Percentiles rank a stretch among this genome's conserved stretches.
These are phyloP conservation scores for Penicillium longicatenatum DNA, from an alignment of 495 filamentous ascomycete genomes.

Conservation along the genomic window DNA sequence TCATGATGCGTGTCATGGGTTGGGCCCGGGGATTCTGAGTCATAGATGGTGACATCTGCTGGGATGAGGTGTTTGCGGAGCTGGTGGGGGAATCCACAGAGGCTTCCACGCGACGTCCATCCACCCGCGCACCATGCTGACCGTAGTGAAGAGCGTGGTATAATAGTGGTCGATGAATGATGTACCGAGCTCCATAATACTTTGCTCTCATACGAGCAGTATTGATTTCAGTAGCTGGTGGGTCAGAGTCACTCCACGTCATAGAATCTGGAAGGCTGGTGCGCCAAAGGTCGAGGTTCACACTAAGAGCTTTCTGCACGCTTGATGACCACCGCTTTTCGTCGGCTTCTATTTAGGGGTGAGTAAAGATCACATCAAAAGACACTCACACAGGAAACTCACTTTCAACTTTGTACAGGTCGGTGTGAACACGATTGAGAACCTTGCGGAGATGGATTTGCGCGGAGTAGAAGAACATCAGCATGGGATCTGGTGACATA, in stretches of 20 bases:
- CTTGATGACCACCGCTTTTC: conserved; percentile 33
- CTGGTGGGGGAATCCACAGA: conserved; percentile 37
- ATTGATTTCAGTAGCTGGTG: conserved; percentile 74
- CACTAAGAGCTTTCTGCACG: conserved; percentile 41
- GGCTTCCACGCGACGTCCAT: conserved; percentile 18
- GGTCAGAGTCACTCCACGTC: conserved; percentile 67
- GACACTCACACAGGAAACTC: conserved; percentile 1
- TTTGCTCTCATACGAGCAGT: conserved; percentile 86
- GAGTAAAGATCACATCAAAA: neutral
- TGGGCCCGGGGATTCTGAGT: conserved; percentile 23
- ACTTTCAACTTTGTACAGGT: conserved; percentile 68
- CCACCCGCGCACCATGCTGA: conserved; percentile 29
- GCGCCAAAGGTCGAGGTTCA: conserved; percentile 55
- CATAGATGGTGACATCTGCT: conserved; percentile 36
- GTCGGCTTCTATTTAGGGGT: conserved; percentile 17
- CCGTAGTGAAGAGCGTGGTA: conserved; percentile 60
- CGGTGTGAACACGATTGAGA: conserved; percentile 79
- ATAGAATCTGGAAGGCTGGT: conserved; percentile 47
- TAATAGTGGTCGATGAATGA: conserved; percentile 84
- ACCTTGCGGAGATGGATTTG: conserved; percentile 86
- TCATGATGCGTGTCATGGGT: conserved; percentile 37
- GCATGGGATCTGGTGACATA: conserved; percentile 36
- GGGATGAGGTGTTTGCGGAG: conserved; percentile 30
- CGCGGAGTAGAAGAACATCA: conserved; percentile 80
- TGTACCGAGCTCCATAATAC: conserved; percentile 88